These are phyloP conservation scores for Calonectria pseudoreteaudii DNA, from an alignment of 2,329 filamentous ascomycete genomes.

Conservation along the genomic window DNA sequence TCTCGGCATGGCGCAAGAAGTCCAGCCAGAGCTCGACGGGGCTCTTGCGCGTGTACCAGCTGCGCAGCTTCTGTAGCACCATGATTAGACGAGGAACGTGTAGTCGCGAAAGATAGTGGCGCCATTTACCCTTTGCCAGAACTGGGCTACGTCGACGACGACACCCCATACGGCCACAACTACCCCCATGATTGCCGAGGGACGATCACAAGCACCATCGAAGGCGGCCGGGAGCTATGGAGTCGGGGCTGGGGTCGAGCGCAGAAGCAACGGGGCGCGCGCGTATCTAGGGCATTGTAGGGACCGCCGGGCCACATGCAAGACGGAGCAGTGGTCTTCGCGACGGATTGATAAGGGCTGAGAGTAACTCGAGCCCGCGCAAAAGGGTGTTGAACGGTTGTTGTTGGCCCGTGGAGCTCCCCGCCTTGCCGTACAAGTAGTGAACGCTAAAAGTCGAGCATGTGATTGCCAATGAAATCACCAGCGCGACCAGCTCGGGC, in stretches of 20 bases:
- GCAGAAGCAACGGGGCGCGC: slow-evolving; percentile 31
- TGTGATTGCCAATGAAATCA: slow-evolving; percentile 48
- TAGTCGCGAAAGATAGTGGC: slow-evolving; percentile 8
- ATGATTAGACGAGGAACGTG: slow-evolving; percentile 29
- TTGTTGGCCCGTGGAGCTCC: slow-evolving; percentile 40
- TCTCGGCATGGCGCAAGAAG: slow-evolving; percentile 72
- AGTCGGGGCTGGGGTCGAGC: slow-evolving; percentile 24
- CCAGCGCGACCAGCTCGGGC: slow-evolving; percentile 16
- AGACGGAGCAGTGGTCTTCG: slow-evolving; percentile 15
- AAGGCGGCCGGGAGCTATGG: slow-evolving; percentile 23
- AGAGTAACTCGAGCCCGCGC: slow-evolving; percentile 13
- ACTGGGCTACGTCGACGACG: slow-evolving; percentile 70
- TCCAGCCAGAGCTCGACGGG: slow-evolving; percentile 75
- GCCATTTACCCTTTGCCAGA: slow-evolving; percentile 70
- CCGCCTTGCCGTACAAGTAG: slow-evolving; percentile 37
- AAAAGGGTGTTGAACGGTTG: slow-evolving; percentile 28
- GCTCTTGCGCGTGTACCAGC: slow-evolving; percentile 75
- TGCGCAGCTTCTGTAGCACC: slow-evolving; percentile 70
- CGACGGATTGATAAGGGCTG: not conserved
- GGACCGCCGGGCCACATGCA: slow-evolving; percentile 27
- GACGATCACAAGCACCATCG: slow-evolving; percentile 47
- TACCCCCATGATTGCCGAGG: slow-evolving; percentile 57
- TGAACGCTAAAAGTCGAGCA: slow-evolving; percentile 33
- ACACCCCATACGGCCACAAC: slow-evolving; percentile 66
- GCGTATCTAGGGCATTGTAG: slow-evolving; percentile 36